A percentile compares a stretch with the other conserved stretches of the same genome.
These are phyloP conservation scores for Hygrophoropsis aurantiaca DNA, from an alignment of 768 basidiomycete genomes.

Conservation along the genomic window DNA sequence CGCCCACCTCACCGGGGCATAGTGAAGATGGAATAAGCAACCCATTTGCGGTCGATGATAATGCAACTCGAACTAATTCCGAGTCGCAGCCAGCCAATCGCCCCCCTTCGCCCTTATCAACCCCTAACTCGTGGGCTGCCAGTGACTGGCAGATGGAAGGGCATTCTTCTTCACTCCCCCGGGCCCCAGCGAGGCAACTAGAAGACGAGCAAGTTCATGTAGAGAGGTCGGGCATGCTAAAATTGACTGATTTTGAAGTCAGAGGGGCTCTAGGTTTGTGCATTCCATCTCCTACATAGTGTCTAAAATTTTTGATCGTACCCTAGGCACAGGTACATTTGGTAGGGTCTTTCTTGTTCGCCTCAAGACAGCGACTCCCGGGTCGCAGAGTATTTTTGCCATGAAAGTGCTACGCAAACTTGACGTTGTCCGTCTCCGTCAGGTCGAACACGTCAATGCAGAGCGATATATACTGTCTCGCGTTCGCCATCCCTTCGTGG, in stretches of 20 bases:
- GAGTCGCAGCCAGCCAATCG: no score
- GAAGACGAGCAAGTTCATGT: constrained; percentile 73
- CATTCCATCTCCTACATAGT: neutral
- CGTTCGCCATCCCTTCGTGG: constrained; percentile 92
- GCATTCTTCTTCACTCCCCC: constrained; percentile 26
- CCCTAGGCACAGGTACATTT: constrained; percentile 93
- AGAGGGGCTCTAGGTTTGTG: constrained; percentile 70
- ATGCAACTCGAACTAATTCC: no score
- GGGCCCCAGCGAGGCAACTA: constrained; percentile 50
- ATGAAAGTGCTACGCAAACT: constrained; percentile 88
- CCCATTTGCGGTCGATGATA: constrained; percentile 10
- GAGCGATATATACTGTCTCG: constrained; percentile 92
- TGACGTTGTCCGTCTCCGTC: constrained; percentile 85
- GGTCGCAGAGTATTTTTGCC: constrained; percentile 60
- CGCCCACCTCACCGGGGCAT: constrained; percentile 62
- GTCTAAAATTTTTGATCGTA: constrained; percentile 3
- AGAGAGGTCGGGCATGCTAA: constrained; percentile 52
- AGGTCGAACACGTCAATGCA: constrained; percentile 97
- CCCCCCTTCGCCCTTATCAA: no score
- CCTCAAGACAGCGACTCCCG: constrained; percentile 52
- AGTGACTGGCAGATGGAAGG: neutral
- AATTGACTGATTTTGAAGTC: constrained; percentile 78
- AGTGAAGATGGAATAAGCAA: constrained; percentile 37
- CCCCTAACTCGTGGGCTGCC: neutral
- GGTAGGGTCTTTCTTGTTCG: constrained; percentile 90